A percentile compares a stretch with the other conserved stretches of the same genome.
phyloP scores from a whole-genome alignment of 768 basidiomycete genomes.

The Naganishia friedmannii region DNA sequence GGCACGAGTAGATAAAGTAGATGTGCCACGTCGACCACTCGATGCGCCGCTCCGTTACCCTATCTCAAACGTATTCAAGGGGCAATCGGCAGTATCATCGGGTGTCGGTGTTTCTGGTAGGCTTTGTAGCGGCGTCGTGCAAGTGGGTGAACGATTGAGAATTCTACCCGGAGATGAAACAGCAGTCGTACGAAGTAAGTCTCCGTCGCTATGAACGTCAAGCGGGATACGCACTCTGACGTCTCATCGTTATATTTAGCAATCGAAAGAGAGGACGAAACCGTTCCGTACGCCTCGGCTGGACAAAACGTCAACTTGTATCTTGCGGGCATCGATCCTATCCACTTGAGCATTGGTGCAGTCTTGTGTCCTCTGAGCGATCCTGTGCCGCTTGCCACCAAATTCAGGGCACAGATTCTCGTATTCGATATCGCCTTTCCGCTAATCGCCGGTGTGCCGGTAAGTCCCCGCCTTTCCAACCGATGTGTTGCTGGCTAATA shows the following conservation, averaged over 20 bases:
- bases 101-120: constrained; percentile 76
- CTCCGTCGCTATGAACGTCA: neutral
- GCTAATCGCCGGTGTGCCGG: constrained; percentile 80
- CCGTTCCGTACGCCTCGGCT: constrained; percentile 79
- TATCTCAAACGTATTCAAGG: constrained; percentile 91
- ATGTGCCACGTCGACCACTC: constrained; percentile 76
- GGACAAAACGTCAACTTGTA: constrained; percentile 86
- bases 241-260: constrained; percentile 55
- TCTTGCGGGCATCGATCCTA: constrained; percentile 76
- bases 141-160: constrained; percentile 82
- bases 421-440: constrained; percentile 90
- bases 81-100: constrained; percentile 66
- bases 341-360: constrained; percentile 79
- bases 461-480: constrained; percentile 50
- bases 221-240: neutral
- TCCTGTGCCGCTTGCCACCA: constrained; percentile 69
- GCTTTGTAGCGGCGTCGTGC: constrained; percentile 80
- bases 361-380: constrained; percentile 76
- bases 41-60: constrained; percentile 76
- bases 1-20: constrained; percentile 65
- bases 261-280: constrained; percentile 77
- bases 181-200: constrained; percentile 65
- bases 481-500: constrained; percentile 53
- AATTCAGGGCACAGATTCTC: constrained; percentile 82
- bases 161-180: constrained; percentile 90